These are phyloP conservation scores for Neofusicoccum parvum DNA, from an alignment of 2,329 filamentous ascomycete species.

Conservation along the genomic window DNA sequence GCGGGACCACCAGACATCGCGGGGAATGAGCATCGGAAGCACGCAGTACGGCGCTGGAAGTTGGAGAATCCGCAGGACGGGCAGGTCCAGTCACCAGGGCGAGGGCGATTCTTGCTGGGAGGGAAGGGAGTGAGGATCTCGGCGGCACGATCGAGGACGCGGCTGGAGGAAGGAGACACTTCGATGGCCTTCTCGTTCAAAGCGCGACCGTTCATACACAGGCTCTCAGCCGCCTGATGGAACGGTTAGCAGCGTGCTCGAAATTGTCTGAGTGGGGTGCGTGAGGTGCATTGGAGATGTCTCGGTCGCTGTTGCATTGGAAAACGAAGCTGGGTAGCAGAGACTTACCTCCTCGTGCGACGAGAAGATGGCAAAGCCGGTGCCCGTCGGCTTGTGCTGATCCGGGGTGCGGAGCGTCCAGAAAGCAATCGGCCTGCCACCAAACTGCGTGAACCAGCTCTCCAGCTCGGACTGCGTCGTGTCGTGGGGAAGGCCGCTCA, in stretches of 20 bases:
- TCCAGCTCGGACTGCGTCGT: conserved; percentile 98
- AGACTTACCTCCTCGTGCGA: conserved; percentile 92
- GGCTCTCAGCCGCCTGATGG: conserved; percentile 84
- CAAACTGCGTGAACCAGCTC: conserved; percentile 99
- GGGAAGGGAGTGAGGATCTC: conserved; percentile 97
- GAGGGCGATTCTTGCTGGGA: conserved; percentile 95
- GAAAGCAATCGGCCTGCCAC: conserved; percentile 95
- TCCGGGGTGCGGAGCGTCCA: conserved; percentile 98
- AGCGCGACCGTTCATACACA: conserved; percentile 98
- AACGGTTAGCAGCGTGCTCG: conserved; percentile 4
- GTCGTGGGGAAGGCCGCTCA: conserved; percentile 95
- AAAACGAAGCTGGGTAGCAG: not conserved
- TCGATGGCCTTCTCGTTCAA: conserved; percentile 99
- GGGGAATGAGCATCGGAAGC: conserved; percentile 99
- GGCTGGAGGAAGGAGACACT: conserved; percentile 95
- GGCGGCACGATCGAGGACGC: conserved; percentile 90
- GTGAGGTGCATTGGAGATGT: not conserved
- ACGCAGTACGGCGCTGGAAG: conserved; percentile 97
- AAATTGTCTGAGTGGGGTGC: not conserved
- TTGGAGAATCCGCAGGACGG: conserved; percentile 98
- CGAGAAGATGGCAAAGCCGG: conserved; percentile 97
- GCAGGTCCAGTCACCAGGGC: conserved; percentile 98
- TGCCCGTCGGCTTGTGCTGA: conserved; percentile 99
- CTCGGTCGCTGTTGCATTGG: conserved; percentile 11
- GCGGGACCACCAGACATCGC: conserved; percentile 78